Evolutionary conservation across 2,329 filamentous ascomycete genomes (phyloP), one percentile per base, ranked within the genome.

Genomic region (Cordyceps farinosa): DNA sequence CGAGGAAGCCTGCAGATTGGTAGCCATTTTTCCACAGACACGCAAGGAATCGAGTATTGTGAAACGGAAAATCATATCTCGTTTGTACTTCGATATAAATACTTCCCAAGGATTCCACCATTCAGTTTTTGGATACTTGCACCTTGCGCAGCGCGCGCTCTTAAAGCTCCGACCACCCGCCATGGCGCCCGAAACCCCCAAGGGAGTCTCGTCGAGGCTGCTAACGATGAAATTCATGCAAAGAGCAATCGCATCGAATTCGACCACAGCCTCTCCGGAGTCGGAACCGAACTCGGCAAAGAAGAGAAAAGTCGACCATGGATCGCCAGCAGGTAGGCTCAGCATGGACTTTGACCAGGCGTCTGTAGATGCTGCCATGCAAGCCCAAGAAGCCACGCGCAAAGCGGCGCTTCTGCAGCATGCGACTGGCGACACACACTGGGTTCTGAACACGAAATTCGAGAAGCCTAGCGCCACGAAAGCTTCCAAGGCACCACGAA

Each of bases 191-290:
- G 77, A 81, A 72, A 87, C 80, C 65, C 80, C 85, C 53, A 84
- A 84, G 76, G 83, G 82, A 52, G 92, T 96, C 87, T 97, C 93
- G 66, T 93, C 90, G 64, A 88, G 92, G 68, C 87, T 97, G 54
- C 82, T 96, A 72, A 93, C 90, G 44, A 97, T 97, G 92, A 96
- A 96, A 80, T 97, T 97, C 74, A 97, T 97, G 93, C 93, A 96
- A 80, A 86, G 93, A 70, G 90, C 90, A 66, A 89, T 87, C 56
- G 87, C 88, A 56, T 84, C 88, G 30, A 79, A 78, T 56, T 79
- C 79, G 40, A 77, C 71, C 65, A 71, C 76, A 57, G 73, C 79
- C 22, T 79, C 78, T 65, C 74, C 83, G 66, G 72, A 79, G 69
- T 76, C 77, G 56, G 81, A 84, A 27, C 79, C 82, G 22, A 84